phyloP scores from a whole-genome alignment of 2,329 filamentous ascomycete genomes.

The Xylariaceae sp. region DNA sequence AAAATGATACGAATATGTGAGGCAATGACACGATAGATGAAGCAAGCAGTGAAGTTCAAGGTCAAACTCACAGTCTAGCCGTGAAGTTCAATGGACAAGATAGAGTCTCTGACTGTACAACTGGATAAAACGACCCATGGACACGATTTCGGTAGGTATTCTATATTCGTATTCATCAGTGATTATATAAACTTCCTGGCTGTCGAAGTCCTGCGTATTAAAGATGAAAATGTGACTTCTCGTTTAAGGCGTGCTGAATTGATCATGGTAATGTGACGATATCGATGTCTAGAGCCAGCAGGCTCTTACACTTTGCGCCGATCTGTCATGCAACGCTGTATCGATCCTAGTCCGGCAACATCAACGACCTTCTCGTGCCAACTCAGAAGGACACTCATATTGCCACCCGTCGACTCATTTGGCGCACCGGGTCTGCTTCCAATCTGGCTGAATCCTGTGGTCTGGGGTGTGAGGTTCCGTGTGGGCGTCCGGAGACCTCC shows the following conservation, averaged over 20 bases:
- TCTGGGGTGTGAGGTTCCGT: conserved; percentile 61
- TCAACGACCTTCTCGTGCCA: conserved; percentile 99
- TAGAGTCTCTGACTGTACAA: too few species aligned
- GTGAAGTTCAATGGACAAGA: too few species aligned
- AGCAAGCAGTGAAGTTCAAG: too few species aligned
- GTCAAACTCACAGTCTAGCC: too few species aligned
- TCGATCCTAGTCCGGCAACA: conserved; percentile 82
- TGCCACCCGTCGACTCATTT: conserved; percentile 69
- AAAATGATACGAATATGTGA: too few species aligned
- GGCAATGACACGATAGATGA: too few species aligned
- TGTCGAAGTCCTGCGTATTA: not conserved
- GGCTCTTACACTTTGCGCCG: conserved; percentile 71
- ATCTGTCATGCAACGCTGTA: conserved; percentile 94
- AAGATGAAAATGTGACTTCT: not conserved
- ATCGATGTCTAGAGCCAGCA: conserved; percentile 1
- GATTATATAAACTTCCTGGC: not conserved
- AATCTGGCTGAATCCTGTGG: conserved; percentile 85
- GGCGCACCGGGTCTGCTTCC: conserved; percentile 46
- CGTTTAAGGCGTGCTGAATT: not conserved
- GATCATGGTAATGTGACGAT: conserved; percentile 1
- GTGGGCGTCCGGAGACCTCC: conserved; percentile 40
- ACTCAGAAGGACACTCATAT: conserved; percentile 94
- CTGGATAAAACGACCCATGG: too few species aligned
- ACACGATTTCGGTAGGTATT: too few species aligned
- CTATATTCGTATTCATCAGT: too few species aligned